phyloP scores from a whole-genome alignment of 495 filamentous ascomycete genomes.

The Sphaerosporella brunnea region DNA sequence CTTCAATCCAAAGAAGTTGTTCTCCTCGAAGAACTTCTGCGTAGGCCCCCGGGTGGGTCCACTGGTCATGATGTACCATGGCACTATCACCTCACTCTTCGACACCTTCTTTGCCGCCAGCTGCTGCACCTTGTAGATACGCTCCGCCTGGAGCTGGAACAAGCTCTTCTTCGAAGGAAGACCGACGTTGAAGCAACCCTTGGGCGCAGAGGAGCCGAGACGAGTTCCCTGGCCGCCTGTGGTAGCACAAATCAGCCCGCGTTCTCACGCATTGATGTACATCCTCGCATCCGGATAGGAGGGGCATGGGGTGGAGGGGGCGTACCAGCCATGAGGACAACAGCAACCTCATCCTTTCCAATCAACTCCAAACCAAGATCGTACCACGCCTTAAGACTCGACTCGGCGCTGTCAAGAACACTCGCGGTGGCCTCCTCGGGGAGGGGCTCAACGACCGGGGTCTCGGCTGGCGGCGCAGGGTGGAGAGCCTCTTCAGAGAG shows the following conservation, averaged over 20 bases:
- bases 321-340: conserved; percentile 63
- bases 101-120: conserved; percentile 56
- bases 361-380: conserved; percentile 68
- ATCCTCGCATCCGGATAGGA: too few species aligned
- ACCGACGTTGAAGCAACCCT: conserved; percentile 92
- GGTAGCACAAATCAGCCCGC: too few species aligned
- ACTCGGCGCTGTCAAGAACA: conserved; percentile 69
- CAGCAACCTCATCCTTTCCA: conserved; percentile 73
- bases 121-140: conserved; percentile 72
- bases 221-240: conserved; percentile 88
- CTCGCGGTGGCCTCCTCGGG: conserved; percentile 78
- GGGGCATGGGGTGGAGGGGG: too few species aligned
- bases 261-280: too few species aligned
- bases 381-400: conserved; percentile 73
- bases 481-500: conserved; percentile 66
- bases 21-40: conserved; percentile 75
- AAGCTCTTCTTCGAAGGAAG: conserved; percentile 81
- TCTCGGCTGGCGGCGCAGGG: conserved; percentile 35
- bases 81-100: conserved; percentile 52
- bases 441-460: conserved; percentile 62
- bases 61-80: conserved; percentile 99
- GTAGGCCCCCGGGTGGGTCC: conserved; percentile 87
- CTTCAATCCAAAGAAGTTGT: conserved; percentile 76
- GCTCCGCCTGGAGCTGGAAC: conserved; percentile 92
- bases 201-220: conserved; percentile 83